Base-by-base conservation (phyloP, 176 grass and related monocot genomes). In the Oryza brachyantha region DNA sequence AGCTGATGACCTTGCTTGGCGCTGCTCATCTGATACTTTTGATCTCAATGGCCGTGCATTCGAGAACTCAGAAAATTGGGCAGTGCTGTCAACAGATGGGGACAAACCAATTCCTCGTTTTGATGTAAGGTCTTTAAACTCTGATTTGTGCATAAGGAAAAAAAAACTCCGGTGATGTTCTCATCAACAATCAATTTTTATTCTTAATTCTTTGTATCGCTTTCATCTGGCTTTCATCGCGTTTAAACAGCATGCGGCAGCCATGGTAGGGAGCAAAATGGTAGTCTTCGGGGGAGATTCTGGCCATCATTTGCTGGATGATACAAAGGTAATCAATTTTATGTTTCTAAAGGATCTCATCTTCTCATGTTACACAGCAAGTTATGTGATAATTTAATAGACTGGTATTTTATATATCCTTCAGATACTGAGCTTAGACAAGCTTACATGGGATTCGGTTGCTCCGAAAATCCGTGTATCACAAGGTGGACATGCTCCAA, bases 191-290 rank as follows among this genome's bases (percentile, higher is more conserved):
- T 28, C 10, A 11, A 5, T 84, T 58, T 85, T 10, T 66, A 37
- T 64, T 62, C 34, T 80, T 27, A 90, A 74, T 22, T 36, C 63
- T 79, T 35, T 73, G 35, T 79, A 81, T 67, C 32, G 40, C 11
- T 45, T 54, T 91, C n/a, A 39, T 70, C 28, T 62, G 9, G 6
- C 81, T 54, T 73, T n/a, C n/a, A n/a, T n/a, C n/a, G 16, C 38
- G 34, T 65, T 76, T 59, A 68, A 87, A 73, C 87, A 99, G 96
- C 96, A 99, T 85, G 90, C 96, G 70, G 92, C 96, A 89, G 92
- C 92, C 35, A 78, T 93, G 68, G 84, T 99, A 52, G 96, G 96
- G 34, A 95, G 88, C 71, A 99, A 99, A 87, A 99, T 99, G 96
- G 55, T 99, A 22, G 86, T 99, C 54, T 89, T 93, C 24, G 96